Evolutionary conservation across 352 stramenopile genomes (phyloP), one percentile per base, ranked within the genome.

Genomic region (Pythium aristosporum): DNA sequence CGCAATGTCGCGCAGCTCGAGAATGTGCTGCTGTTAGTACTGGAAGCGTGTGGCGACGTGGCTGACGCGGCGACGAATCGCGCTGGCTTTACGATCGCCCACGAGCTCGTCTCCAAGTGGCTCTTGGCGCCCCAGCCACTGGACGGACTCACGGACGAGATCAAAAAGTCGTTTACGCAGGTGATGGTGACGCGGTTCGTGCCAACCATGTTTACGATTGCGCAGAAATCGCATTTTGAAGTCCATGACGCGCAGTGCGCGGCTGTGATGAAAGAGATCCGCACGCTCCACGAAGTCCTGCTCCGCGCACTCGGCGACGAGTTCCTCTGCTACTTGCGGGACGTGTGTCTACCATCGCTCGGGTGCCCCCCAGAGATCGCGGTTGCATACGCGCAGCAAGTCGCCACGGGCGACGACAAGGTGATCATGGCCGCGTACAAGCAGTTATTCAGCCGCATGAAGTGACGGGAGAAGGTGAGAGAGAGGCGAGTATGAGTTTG

Each of bases 31-130:
- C 65, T 73, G 42, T 67, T 95, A 3, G 72, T 92, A 36, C 62
- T 92, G 9, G 84, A 95, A 44, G 86, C 83, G 3, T 91, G 82
- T 30, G 61, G 71, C 1, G 74, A 89, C 8, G 82, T 90, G 32
- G 73, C 80, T 49, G 84, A 94, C 37, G 72, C 81, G 2, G 82
- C 85, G 41, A 88, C 88, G 32, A 92, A 93, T 59, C 85, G 84
- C 46, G 80, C 79, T 5, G 81, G 79, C 56, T 91, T 91, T 59
- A 90, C 82, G 23, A 88, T 93, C 52, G 75, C 71, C 7, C 84
- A 90, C 37, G 83, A 93, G 58, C 54, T 93, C 21, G 75, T 83
- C 16, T 61, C 83, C 56, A 69, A 78, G 9, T 94, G 83, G 85
- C 68, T 92, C 55, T 44, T 85, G 36, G 68, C 32, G 18, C 30